Base-by-base conservation (phyloP, 2,329 filamentous ascomycete genomes). In the Cladophialophora immunda region DNA sequence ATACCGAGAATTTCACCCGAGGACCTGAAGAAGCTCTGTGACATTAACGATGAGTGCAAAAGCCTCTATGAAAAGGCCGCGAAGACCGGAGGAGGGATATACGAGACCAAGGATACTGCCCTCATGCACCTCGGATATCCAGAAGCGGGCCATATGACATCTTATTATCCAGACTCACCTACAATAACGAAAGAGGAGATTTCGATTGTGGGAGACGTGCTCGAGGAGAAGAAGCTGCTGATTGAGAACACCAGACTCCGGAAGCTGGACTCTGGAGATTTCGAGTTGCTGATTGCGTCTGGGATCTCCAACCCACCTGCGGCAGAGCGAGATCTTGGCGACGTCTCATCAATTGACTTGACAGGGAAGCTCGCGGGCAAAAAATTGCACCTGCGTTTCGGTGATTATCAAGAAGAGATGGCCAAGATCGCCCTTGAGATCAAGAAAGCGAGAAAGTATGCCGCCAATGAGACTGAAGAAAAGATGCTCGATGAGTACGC, bases 91-190 rank as follows among this genome's bases (percentile, higher is more conserved):
- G 90, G 90, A 32, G 90, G 85, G 68, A 91, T 94, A 65, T 94
- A 93, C 76, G 88, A 90, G 71, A 86, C 87, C 30, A 81, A 86
- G 66, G 85, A 88, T 68, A 82, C 86, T 34, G 85, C 85, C 17
- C 81, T 91, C 69, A 88, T 94, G 85, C 90, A 94, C 74, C 81
- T 95, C 29, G 92, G 92, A 47, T 94, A 91, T 76, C 84, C 88
- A 0, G 90, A 92, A 38, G 84, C 88, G 32, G 91, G 91, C 34
- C 91, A 94, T 77, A 85, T 93, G 85, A 92, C 90, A 2, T 91
- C 90, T 1, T 95, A 94, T 78, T 95, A 94, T 77, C 92, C 92
- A 0, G 86, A 92, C 69, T 93, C 91, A 4, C 84, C 89, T 7
- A 81, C 83, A 53, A 93, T 95, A 75, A 92, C 89, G 45, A 88